Base-by-base conservation (phyloP, 257 asterid genomes). In the Misopates orontium region DNA sequence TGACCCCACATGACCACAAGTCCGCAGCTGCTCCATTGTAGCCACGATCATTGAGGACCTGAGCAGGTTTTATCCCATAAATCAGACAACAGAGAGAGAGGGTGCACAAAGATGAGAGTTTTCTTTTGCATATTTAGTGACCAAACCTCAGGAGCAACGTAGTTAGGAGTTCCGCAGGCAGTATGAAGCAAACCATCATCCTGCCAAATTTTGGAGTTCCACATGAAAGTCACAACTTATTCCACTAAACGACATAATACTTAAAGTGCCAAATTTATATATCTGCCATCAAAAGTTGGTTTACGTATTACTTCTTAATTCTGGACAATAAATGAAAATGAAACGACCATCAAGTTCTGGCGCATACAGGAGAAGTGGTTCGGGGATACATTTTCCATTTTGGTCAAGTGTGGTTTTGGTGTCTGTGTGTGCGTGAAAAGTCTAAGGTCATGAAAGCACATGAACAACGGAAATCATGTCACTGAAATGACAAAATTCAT, bases 131-230 rank as follows among this genome's bases (percentile, higher is more conserved):
- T n/a, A n/a, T n/a, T n/a, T n/a, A 67, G 58, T 13, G 23, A 40
- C 55, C 55, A 49, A 75, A 92, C 98, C 93, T 92, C 98, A 8
- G 98, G 98, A 78, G 98, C 98, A 54, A 87, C 98, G 61, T 92
- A 92, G 68, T 92, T 92, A 51, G 98, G 98, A 56, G 98, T 92
- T 63, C 98, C 98, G 74, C 98, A 92, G 12, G 98, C 84, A 23
- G 98, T 92, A 72, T 92, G 98, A 71, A 92, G 81, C 82, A 92
- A 77, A 53, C 97, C 98, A 67, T 92, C 98, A 62, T 84, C 98
- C 98, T 92, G 89, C 62, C 62, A 78, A 36, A 68, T 69, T 60
- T 60, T 60, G 14, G 53, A 73, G 67, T 32, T 58, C 22, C 50
- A 28, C 44, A 40, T 71, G 40, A 36, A 56, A 44, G 13, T 8